Conservation (phyloP, 345 rosid species). For the Ceriops decandra region DNA sequence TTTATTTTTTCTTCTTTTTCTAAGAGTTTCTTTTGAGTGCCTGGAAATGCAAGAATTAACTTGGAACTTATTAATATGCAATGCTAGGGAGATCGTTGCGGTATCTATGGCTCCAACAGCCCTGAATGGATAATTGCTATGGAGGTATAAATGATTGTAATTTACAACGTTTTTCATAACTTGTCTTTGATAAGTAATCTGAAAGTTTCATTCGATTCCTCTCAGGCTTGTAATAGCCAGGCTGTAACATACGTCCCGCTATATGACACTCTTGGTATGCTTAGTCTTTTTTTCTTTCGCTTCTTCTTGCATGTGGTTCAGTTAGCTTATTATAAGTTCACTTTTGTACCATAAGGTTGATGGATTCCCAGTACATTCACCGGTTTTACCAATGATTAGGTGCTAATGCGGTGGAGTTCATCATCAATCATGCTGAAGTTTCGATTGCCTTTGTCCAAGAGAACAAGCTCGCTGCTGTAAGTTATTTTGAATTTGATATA, state of each 20-base stretch:
- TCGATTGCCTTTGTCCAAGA: slow-evolving; percentile 74
- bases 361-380: background rate
- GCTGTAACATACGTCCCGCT: slow-evolving; percentile 74
- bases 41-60: background rate
- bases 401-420: slow-evolving; percentile 84
- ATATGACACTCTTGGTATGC: slow-evolving; percentile 77
- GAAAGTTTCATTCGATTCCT: background rate
- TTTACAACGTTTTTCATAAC: background rate
- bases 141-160: slow-evolving; percentile 49
- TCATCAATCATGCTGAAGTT: slow-evolving; percentile 90
- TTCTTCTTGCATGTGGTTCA: background rate
- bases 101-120: slow-evolving; percentile 83
- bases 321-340: background rate
- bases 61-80: background rate
- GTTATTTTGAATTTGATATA: slow-evolving; percentile 10
- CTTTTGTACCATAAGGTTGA: background rate
- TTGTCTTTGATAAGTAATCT: background rate
- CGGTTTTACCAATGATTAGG: slow-evolving; percentile 41
- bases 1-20: background rate
- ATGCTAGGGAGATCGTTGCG: slow-evolving; percentile 80
- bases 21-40: background rate
- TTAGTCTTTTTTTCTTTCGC: background rate
- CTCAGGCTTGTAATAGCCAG: slow-evolving; percentile 82
- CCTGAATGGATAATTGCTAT: slow-evolving; percentile 83
- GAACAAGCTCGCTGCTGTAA: slow-evolving; percentile 70